phyloP scores from a whole-genome alignment of 371 early-diverging fungal genomes.

The Chytridium lagenaria region DNA sequence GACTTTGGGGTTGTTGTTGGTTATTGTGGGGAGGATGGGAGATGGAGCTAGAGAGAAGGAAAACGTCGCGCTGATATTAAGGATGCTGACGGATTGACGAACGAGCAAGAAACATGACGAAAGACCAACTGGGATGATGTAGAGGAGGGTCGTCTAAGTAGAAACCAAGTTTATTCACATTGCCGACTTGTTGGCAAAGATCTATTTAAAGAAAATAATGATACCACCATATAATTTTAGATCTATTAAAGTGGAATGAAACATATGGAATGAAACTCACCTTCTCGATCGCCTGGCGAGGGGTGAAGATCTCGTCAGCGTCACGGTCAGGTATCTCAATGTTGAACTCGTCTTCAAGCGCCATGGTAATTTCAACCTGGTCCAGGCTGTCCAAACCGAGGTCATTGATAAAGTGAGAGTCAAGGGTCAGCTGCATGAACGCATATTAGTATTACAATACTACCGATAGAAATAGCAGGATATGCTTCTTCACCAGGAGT shows the following conservation, averaged over 20 bases:
- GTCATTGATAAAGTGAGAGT: constrained; percentile 89
- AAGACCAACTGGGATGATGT: not conserved
- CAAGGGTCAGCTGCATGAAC: constrained; percentile 72
- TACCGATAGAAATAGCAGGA: not conserved
- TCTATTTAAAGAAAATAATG: not conserved
- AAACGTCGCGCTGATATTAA: not conserved
- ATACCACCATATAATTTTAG: not conserved
- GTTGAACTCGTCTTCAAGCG: constrained; percentile 97
- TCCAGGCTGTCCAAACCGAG: constrained; percentile 95
- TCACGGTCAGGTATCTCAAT: constrained; percentile 97
- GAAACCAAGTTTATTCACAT: constrained; percentile 7
- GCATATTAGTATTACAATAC: not conserved
- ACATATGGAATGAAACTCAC: constrained; percentile 28
- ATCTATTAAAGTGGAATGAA: not conserved
- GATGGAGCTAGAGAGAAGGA: not conserved
- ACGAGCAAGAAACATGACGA: not conserved
- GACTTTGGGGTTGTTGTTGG: not conserved
- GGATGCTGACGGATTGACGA: not conserved
- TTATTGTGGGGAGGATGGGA: not conserved
- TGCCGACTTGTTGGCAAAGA: constrained; percentile 17
- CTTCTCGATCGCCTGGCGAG: constrained; percentile 85
- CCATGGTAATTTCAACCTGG: constrained; percentile 98
- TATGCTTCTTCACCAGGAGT: not conserved
- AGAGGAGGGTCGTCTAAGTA: not conserved
- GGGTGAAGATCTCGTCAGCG: constrained; percentile 93